Evolutionary conservation across 441 rosid genomes (phyloP), one percentile per base, ranked within the genome.

Genomic region (Bocquillonia castaneifolia): DNA sequence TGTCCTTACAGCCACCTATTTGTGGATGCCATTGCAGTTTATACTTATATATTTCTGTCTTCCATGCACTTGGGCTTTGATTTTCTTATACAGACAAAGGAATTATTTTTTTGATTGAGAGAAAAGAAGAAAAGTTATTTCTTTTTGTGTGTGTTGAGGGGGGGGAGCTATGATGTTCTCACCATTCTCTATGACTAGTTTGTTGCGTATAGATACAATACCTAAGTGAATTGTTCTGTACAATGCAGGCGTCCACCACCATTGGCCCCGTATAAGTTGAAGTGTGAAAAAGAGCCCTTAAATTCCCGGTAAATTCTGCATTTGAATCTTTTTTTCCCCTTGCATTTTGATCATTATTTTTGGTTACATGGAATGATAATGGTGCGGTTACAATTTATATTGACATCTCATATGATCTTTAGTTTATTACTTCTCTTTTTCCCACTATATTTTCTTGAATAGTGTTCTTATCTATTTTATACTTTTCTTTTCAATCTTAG

Each of bases 271-370:
- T 96, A 93, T 87, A 93, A 85, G 76, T 84, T 96, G 86, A 93
- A 91, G 90, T 91, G 96, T 74, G 98, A 93, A 64, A 88, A 88
- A 81, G 97, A 96, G 71, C 80, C 85, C 59, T 74, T 93, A 47
- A 96, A 87, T 80, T 86, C 96, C 66, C 74, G 96, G 98, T 93
- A 86, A 70, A 76, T 55, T 74, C 60, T 69, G 67, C 60, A 59
- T 37, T 55, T 44, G 63, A 51, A 29, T 20, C 7, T 13, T 25
- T 53, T 63, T 59, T 48, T 59, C 18, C 29, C 37, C 39, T 55
- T 5, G 47, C 26, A 44, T 15, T 66, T 57, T 25, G 0, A 8
- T 34, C 56, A 18, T 68, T n/a, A 36, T 34, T 51, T 67, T 10
- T 22, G 34, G 51, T 63, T 45, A 5, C 22, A 54, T 55, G 22